A percentile compares a stretch with the other conserved stretches of the same genome.
These are phyloP conservation scores for Fusarium keratoplasticum DNA, from an alignment of 2,329 filamentous ascomycete species.

Conservation along the genomic window DNA sequence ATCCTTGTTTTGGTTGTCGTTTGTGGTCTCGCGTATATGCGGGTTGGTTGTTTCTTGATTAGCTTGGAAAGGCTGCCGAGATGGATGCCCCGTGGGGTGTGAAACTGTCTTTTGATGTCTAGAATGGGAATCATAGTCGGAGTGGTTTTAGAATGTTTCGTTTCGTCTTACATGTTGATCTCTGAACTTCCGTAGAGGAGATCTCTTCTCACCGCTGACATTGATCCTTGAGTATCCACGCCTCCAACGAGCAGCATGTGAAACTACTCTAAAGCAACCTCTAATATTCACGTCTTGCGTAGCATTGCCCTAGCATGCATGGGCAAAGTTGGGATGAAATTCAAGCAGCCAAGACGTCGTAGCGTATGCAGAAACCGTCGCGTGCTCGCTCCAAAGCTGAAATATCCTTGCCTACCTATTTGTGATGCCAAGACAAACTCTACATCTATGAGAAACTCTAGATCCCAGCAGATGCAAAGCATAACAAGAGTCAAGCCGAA, in stretches of 20 bases:
- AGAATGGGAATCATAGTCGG: neutral
- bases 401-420: neutral
- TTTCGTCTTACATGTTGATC: neutral
- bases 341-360: neutral
- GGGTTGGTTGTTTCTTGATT: neutral
- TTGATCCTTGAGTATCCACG: neutral
- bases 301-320: neutral
- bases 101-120: neutral
- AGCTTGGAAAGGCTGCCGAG: neutral
- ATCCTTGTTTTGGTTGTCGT: neutral
- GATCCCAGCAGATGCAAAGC: neutral
- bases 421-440: neutral
- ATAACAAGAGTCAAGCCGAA: neutral
- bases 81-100: neutral
- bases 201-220: neutral
- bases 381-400: neutral
- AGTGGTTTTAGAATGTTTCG: neutral
- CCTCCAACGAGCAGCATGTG: neutral
- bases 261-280: neutral
- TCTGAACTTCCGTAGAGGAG: too few relatives aligned
- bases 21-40: neutral
- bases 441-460: neutral
- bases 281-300: neutral
- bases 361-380: neutral
- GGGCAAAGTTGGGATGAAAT: neutral